These are phyloP conservation scores for Marasmius fiardii DNA, from an alignment of 1,284 basidiomycete genomes.

Conservation along the genomic window DNA sequence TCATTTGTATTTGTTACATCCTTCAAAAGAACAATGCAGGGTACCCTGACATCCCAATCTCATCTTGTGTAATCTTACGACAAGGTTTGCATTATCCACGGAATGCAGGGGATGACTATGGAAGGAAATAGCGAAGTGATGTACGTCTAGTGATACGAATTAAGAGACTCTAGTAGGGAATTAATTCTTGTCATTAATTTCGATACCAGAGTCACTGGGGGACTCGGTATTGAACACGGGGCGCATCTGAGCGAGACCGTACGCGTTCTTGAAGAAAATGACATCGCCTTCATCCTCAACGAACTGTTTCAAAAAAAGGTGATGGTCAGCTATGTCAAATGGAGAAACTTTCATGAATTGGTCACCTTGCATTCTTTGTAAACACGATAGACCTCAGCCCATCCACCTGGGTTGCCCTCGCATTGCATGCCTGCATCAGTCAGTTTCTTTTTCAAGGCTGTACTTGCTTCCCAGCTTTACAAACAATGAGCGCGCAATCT, in stretches of 20 bases:
- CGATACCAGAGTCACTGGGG: constrained; percentile 85
- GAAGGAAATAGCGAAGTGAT: background rate
- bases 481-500: constrained; percentile 6
- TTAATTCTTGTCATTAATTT: constrained; percentile 49
- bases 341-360: background rate
- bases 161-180: background rate
- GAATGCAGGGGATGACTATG: background rate
- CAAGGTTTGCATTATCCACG: too few relatives aligned
- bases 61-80: too few relatives aligned
- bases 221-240: constrained; percentile 60
- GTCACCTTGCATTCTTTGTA: constrained; percentile 71
- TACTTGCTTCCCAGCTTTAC: constrained; percentile 84
- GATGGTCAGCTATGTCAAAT: constrained; percentile 13
- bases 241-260: constrained; percentile 71
- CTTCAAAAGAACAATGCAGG: too few relatives aligned
- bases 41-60: too few relatives aligned
- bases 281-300: constrained; percentile 92
- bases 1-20: too few relatives aligned
- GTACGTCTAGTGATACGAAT: background rate
- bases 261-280: constrained; percentile 88
- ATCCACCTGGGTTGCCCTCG: constrained; percentile 67
- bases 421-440: constrained; percentile 57
- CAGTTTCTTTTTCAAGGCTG: constrained; percentile 83
- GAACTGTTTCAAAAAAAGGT: constrained; percentile 47
- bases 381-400: constrained; percentile 77